Evolutionary conservation across 768 basidiomycete species (phyloP).

Genomic region (Multifurca ochricompacta): DNA sequence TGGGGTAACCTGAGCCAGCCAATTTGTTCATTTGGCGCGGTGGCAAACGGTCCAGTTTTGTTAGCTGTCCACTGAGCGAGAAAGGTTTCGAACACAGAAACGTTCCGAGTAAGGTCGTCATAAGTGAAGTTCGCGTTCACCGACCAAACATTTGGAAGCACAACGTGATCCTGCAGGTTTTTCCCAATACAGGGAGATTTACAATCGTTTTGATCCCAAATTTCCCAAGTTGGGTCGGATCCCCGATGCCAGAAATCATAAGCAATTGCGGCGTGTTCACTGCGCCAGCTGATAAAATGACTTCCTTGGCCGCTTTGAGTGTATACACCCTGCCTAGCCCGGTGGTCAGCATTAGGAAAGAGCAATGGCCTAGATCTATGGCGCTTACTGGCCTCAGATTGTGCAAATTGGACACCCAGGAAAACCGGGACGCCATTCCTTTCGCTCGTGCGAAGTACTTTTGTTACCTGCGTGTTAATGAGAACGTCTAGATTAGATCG

Average conservation of each 20-base stretch:
- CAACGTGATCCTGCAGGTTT: conserved; percentile 27
- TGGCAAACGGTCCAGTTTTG: conserved; percentile 12
- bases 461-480: not conserved
- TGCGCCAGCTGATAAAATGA: conserved; percentile 19
- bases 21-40: conserved; percentile 16
- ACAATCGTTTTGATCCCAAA: conserved; percentile 25
- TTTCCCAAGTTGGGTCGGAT: not conserved
- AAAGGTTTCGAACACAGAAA: not conserved
- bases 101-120: conserved; percentile 2
- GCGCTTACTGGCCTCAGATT: not conserved
- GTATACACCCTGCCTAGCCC: not conserved
- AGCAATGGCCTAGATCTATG: not conserved
- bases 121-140: conserved; percentile 12
- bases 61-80: conserved; percentile 4
- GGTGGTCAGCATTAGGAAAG: not conserved
- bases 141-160: conserved; percentile 12
- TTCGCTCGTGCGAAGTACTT: not conserved
- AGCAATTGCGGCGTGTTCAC: conserved; percentile 23
- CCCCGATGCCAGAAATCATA: conserved; percentile 22
- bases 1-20: conserved; percentile 21
- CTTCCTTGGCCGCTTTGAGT: conserved; percentile 7
- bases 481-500: conserved; percentile 1
- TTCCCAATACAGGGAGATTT: conserved; percentile 28
- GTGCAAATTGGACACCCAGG: conserved; percentile 4
- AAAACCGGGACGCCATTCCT: not conserved